These are phyloP conservation scores for Cyclotella kingstonii DNA, from an alignment of 108 stramenopile species.

Conservation along the genomic window DNA sequence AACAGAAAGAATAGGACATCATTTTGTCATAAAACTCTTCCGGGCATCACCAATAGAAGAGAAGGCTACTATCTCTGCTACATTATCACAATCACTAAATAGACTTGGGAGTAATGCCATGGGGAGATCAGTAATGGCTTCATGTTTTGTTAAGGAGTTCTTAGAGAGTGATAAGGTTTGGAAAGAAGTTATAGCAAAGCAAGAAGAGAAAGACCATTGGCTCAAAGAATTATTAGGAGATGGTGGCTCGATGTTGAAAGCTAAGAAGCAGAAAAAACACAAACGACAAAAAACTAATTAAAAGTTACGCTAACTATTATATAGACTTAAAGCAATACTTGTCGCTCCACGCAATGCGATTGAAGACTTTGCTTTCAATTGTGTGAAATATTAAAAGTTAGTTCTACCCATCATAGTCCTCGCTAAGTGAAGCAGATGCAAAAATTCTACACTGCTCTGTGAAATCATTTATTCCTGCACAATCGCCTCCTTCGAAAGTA, in stretches of 20 bases:
- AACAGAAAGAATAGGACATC: constrained; percentile 77
- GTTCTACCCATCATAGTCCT: constrained; percentile 30
- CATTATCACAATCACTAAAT: constrained; percentile 63
- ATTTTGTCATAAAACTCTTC: constrained; percentile 77
- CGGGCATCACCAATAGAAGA: constrained; percentile 59
- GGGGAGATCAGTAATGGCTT: constrained; percentile 68
- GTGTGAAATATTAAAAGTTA: not conserved
- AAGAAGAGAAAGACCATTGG: constrained; percentile 38
- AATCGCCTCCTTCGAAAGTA: constrained; percentile 75
- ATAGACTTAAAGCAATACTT: too few species aligned
- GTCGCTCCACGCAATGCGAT: too few species aligned
- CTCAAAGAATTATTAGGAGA: constrained; percentile 48
- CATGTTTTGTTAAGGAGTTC: constrained; percentile 62
- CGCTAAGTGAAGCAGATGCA: constrained; percentile 36
- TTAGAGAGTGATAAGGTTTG: constrained; percentile 55
- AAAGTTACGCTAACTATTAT: not conserved
- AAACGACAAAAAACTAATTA: not conserved
- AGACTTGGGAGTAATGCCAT: constrained; percentile 70
- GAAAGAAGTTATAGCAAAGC: constrained; percentile 44
- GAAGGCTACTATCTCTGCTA: constrained; percentile 58
- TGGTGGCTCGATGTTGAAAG: constrained; percentile 13
- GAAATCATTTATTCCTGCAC: constrained; percentile 80
- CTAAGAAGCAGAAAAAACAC: constrained; percentile 21
- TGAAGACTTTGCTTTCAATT: constrained; percentile 2
- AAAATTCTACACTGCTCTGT: constrained; percentile 83